Evolutionary conservation across 441 rosid genomes (phyloP).

Genomic region (Arabidopsis lyrata): DNA sequence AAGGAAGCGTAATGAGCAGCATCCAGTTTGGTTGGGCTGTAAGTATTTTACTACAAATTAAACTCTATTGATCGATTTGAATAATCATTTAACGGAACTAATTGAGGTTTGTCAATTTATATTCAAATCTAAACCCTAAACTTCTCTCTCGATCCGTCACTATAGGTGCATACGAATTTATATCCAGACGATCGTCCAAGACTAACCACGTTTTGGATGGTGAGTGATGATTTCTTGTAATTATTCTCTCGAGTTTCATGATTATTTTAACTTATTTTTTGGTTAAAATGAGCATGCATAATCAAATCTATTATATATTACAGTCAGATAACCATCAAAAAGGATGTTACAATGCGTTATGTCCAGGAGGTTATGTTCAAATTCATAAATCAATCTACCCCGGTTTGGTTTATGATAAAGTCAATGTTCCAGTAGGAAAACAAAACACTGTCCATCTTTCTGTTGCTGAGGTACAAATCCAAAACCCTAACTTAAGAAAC

Average conservation of each 20-base stretch:
- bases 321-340: conserved; percentile 28
- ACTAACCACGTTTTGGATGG: conserved; percentile 40
- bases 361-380: conserved; percentile 40
- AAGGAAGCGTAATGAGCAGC: conserved; percentile 25
- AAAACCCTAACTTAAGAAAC: neutral
- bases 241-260: neutral
- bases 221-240: conserved; percentile 15
- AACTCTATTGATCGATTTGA: neutral
- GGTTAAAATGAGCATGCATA: conserved; percentile 12
- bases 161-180: conserved; percentile 31
- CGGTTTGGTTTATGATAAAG: conserved; percentile 34
- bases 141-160: neutral
- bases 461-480: conserved; percentile 33
- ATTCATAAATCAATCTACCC: conserved; percentile 39
- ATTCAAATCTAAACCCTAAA: neutral
- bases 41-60: conserved; percentile 15
- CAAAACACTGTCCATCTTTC: conserved; percentile 40
- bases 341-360: conserved; percentile 44
- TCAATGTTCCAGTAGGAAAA: conserved; percentile 22
- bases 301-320: neutral
- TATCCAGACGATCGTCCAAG: conserved; percentile 38
- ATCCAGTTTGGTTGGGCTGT: conserved; percentile 44
- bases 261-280: neutral
- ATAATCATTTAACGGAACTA: neutral
- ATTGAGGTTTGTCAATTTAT: neutral